Evolutionary conservation across 495 filamentous ascomycete species (phyloP).

Genomic region (Tuber brumale): DNA sequence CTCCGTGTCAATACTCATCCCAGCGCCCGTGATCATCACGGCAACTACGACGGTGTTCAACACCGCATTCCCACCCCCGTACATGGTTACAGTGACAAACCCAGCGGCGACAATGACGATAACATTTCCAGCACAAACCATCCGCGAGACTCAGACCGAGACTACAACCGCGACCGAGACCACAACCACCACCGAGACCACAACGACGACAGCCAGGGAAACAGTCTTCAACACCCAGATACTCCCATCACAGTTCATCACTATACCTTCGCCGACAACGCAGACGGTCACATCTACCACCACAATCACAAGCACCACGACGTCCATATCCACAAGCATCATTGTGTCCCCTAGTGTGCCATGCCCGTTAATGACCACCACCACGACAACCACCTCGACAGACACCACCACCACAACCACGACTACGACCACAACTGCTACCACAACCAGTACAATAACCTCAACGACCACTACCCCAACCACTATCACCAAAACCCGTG

Average conservation of each 20-base stretch:
- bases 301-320: constrained; percentile 2
- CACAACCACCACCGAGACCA: not conserved
- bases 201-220: not conserved
- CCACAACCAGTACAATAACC: not conserved
- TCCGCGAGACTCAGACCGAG: not conserved
- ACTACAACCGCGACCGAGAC: constrained; percentile 5
- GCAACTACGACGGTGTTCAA: not conserved
- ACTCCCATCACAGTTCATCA: not conserved
- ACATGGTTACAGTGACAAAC: not conserved
- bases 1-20: not conserved
- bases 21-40: not conserved
- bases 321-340: constrained; percentile 7
- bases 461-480: not conserved
- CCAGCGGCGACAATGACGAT: not conserved
- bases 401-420: not conserved
- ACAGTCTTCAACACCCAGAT: not conserved
- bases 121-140: not conserved
- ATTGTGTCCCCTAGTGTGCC: not conserved
- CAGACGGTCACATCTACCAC: not conserved
- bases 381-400: constrained; percentile 14
- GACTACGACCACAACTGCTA: not conserved
- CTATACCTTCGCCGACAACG: not conserved
- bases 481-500: not conserved
- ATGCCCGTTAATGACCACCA: constrained; percentile 32
- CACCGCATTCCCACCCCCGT: not conserved